These are phyloP conservation scores for Amaranthus palmeri DNA, from an alignment of 148 eudicot genomes.

Conservation along the genomic window DNA sequence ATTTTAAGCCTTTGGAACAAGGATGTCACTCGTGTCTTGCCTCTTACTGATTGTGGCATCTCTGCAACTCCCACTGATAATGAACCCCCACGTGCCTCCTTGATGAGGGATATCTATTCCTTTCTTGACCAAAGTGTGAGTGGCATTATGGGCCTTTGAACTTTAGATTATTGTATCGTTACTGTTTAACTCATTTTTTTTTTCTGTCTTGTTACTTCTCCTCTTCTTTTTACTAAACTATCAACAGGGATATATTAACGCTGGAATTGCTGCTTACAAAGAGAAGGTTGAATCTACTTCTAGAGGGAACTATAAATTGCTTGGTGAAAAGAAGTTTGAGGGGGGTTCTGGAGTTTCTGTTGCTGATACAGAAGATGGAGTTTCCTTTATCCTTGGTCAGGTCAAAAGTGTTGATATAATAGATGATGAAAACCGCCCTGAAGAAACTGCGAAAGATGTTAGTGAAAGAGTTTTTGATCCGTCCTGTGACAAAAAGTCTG, in stretches of 20 bases:
- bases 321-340: slow-evolving; percentile 51
- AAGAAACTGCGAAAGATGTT: slow-evolving; percentile 24
- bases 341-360: slow-evolving; percentile 43
- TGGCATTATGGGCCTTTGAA: slow-evolving; percentile 1
- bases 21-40: slow-evolving; percentile 84
- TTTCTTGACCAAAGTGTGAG: slow-evolving; percentile 94
- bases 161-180: slow-evolving; percentile 1
- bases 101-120: slow-evolving; percentile 61
- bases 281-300: slow-evolving; percentile 44
- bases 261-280: slow-evolving; percentile 78
- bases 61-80: slow-evolving; percentile 39
- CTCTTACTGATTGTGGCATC: slow-evolving; percentile 79
- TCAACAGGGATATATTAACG: slow-evolving; percentile 89
- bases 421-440: slow-evolving; percentile 32
- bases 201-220: background rate
- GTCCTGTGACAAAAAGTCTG: slow-evolving; percentile 29
- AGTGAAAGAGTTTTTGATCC: slow-evolving; percentile 27
- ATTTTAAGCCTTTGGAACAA: slow-evolving; percentile 89
- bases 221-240: background rate
- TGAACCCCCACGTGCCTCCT: slow-evolving; percentile 54
- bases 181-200: slow-evolving; percentile 14
- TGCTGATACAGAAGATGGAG: slow-evolving; percentile 73
- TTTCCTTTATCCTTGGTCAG: slow-evolving; percentile 71
- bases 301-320: slow-evolving; percentile 50
- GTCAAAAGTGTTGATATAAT: slow-evolving; percentile 33